Evolutionary conservation across 257 asterid genomes (phyloP).

Genomic region (Marsdenia floribunda): DNA sequence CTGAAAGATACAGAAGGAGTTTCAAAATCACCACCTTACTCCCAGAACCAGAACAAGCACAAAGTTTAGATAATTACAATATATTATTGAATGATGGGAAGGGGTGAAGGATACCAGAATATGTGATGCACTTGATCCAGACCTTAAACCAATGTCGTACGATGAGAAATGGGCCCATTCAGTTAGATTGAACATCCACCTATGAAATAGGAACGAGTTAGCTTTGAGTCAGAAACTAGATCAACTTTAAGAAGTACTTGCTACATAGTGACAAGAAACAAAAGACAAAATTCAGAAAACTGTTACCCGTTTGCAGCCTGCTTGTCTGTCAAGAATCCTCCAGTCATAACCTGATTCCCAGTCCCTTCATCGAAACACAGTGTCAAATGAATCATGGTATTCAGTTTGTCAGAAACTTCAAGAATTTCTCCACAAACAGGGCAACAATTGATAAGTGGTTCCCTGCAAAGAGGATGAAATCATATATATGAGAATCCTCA

Average conservation of each 20-base stretch:
- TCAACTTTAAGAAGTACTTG: constrained; percentile 3
- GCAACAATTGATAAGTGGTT: constrained; percentile 82
- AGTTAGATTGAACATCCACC: constrained; percentile 98
- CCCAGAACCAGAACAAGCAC: background rate
- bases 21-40: too few species aligned
- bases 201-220: constrained; percentile 27
- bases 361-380: constrained; percentile 98
- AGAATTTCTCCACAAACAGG: constrained; percentile 96
- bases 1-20: background rate
- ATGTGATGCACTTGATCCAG: constrained; percentile 90
- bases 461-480: constrained; percentile 42
- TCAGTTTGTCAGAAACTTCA: constrained; percentile 69
- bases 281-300: constrained; percentile 20
- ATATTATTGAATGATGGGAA: constrained; percentile 2
- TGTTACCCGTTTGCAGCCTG: constrained; percentile 95
- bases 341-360: constrained; percentile 93
- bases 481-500: constrained; percentile 2
- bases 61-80: background rate
- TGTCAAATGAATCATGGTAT: constrained; percentile 79
- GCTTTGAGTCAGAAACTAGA: constrained; percentile 17
- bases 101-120: constrained; percentile 61
- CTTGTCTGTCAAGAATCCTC: constrained; percentile 96
- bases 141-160: constrained; percentile 92
- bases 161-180: constrained; percentile 97
- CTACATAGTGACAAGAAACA: constrained; percentile 10